Evolutionary conservation across 1,139 yeast genomes (phyloP).

Genomic region (Hansenula lynferdii): DNA sequence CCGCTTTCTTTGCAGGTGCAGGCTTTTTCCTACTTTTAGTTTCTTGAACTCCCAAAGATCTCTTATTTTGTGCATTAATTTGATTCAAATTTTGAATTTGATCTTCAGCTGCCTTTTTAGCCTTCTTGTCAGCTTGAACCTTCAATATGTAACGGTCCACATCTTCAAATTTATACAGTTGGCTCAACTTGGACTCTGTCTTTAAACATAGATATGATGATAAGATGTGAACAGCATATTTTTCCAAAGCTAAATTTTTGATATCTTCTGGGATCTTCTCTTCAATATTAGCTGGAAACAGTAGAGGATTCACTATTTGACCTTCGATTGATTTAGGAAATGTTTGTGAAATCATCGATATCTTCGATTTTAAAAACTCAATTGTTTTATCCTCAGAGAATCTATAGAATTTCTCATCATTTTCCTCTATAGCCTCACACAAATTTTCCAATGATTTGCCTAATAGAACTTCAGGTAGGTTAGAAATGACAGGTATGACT

Average conservation of each 20-base stretch:
- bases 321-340: conserved; percentile 27
- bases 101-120: conserved; percentile 31
- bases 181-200: conserved; percentile 8
- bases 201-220: conserved; percentile 15
- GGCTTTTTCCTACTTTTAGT: conserved; percentile 32
- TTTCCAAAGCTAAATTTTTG: conserved; percentile 15
- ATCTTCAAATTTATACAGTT: conserved; percentile 25
- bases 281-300: conserved; percentile 19
- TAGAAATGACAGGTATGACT: conserved; percentile 25
- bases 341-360: conserved; percentile 24
- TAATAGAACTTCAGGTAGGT: conserved; percentile 26
- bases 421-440: conserved; percentile 42
- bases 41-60: conserved; percentile 16
- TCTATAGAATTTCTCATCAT: conserved; percentile 42
- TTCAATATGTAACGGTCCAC: conserved; percentile 30
- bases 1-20: conserved; percentile 49
- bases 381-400: conserved; percentile 32
- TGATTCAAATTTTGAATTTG: conserved; percentile 29
- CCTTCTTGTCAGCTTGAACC: conserved; percentile 25
- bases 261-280: conserved; percentile 29
- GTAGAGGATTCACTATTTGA: conserved; percentile 16
- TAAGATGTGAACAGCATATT: conserved; percentile 15
- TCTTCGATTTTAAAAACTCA: conserved; percentile 29
- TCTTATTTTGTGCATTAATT: conserved; percentile 18
- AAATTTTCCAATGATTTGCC: conserved; percentile 27